phyloP scores from a whole-genome alignment of 148 eudicot species.

The Tetragonia tetragonoides region DNA sequence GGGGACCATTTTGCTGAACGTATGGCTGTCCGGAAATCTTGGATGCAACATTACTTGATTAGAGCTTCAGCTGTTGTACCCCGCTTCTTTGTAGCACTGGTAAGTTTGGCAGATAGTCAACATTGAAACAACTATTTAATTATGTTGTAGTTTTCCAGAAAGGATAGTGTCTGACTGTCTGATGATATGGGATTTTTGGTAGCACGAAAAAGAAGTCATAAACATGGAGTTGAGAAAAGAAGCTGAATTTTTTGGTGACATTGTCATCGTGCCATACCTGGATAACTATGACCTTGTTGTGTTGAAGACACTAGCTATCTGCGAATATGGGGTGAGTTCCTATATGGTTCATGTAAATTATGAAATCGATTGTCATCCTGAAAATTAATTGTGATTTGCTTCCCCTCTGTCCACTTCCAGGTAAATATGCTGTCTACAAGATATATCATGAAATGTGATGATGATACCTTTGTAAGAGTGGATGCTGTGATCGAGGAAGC shows the following conservation, averaged over 20 bases:
- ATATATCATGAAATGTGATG: slow-evolving; percentile 90
- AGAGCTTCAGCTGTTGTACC: slow-evolving; percentile 50
- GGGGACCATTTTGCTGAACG: slow-evolving; percentile 89
- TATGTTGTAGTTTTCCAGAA: background rate
- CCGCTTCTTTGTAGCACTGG: slow-evolving; percentile 86
- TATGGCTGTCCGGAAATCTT: slow-evolving; percentile 87
- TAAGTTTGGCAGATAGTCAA: slow-evolving; percentile 19
- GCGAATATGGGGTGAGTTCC: slow-evolving; percentile 79
- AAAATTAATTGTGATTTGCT: background rate
- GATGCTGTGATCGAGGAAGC: slow-evolving; percentile 75
- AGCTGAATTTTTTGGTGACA: slow-evolving; percentile 79
- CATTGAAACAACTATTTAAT: background rate
- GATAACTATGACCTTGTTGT: slow-evolving; percentile 92
- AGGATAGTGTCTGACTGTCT: background rate
- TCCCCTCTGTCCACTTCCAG: slow-evolving; percentile 34
- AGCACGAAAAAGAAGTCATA: slow-evolving; percentile 64
- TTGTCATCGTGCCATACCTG: slow-evolving; percentile 76
- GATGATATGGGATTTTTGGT: slow-evolving; percentile 20
- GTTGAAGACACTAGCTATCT: slow-evolving; percentile 80
- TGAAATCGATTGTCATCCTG: background rate
- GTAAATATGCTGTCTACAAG: slow-evolving; percentile 57
- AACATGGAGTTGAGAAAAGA: slow-evolving; percentile 75
- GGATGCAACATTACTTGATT: slow-evolving; percentile 71
- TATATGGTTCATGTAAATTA: background rate
- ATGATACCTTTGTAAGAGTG: slow-evolving; percentile 84